A percentile compares a stretch with the other conserved stretches of the same genome.
Evolutionary conservation across 2,329 filamentous ascomycete genomes (phyloP).

Genomic region (Amauroascus verrucosus): DNA sequence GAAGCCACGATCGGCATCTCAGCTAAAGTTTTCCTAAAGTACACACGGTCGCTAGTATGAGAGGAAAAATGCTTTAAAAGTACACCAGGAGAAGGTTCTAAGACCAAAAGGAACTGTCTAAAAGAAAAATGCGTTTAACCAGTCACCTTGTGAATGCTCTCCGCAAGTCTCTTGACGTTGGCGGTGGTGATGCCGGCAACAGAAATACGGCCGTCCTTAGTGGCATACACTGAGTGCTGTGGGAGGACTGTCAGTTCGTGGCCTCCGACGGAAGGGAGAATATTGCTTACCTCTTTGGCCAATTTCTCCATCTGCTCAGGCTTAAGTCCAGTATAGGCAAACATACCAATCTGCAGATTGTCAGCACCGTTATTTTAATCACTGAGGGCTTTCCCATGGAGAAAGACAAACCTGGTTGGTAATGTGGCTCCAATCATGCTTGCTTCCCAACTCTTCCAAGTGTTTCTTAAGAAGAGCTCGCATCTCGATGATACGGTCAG

Average conservation of each 20-base stretch:
- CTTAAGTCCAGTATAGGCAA: slow-evolving; percentile 90
- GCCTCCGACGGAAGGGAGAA: neutral
- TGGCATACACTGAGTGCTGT: slow-evolving; percentile 88
- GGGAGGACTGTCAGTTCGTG: neutral
- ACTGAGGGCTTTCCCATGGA: neutral
- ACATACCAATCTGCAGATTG: slow-evolving; percentile 74
- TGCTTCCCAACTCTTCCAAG: slow-evolving; percentile 86
- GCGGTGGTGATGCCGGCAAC: slow-evolving; percentile 41
- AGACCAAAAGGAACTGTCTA: neutral
- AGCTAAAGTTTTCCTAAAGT: neutral
- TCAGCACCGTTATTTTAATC: neutral
- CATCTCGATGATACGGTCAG: slow-evolving; percentile 98
- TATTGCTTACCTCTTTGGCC: slow-evolving; percentile 60
- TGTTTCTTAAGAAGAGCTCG: slow-evolving; percentile 87
- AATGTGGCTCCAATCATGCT: slow-evolving; percentile 98
- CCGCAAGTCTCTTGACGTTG: slow-evolving; percentile 42
- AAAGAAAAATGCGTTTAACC: slow-evolving; percentile 27
- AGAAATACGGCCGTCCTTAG: slow-evolving; percentile 55
- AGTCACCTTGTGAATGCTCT: slow-evolving; percentile 43
- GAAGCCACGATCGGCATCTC: neutral
- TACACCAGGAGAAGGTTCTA: neutral
- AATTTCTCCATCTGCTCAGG: slow-evolving; percentile 84
- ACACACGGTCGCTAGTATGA: neutral
- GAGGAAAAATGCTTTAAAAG: slow-evolving; percentile 5
- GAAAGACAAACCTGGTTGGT: slow-evolving; percentile 56